Percentiles rank a stretch among this genome's conserved stretches.
Conservation (phyloP, 1,284 basidiomycete genomes). For the Ceratobasidium sp. region DNA sequence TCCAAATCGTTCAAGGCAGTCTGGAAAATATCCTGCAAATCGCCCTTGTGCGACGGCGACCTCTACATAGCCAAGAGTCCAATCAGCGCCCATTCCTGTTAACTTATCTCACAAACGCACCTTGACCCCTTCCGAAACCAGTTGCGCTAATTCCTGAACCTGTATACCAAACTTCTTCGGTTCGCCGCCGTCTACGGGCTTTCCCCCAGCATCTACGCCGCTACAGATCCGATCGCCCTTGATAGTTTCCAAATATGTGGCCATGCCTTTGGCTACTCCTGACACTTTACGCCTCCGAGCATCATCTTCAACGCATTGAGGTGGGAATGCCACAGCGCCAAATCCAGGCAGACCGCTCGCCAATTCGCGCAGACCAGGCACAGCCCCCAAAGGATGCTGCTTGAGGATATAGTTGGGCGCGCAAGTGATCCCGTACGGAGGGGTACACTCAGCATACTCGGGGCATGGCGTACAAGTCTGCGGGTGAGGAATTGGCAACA, state of each 20-base stretch:
- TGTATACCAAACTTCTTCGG: constrained; percentile 80
- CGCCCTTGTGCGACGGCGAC: constrained; percentile 48
- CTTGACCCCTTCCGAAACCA: constrained; percentile 44
- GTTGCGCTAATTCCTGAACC: constrained; percentile 58
- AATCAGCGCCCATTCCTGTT: not conserved
- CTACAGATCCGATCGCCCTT: constrained; percentile 77
- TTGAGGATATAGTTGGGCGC: constrained; percentile 78
- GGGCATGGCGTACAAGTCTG: constrained; percentile 87
- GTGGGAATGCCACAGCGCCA: constrained; percentile 81
- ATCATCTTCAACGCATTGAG: constrained; percentile 85
- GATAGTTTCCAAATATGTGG: constrained; percentile 72
- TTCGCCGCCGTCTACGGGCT: constrained; percentile 65
- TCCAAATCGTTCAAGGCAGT: constrained; percentile 85
- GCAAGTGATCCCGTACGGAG: constrained; percentile 69
- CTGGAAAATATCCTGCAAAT: constrained; percentile 77
- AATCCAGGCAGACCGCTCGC: constrained; percentile 81
- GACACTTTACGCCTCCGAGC: constrained; percentile 81
- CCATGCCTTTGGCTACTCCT: constrained; percentile 77
- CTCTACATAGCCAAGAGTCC: not conserved
- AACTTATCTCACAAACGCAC: not conserved
- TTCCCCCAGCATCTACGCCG: constrained; percentile 57
- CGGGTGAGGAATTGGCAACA: constrained; percentile 70
- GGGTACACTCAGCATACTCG: constrained; percentile 78
- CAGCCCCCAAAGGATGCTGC: constrained; percentile 62
- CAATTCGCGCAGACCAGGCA: constrained; percentile 61